A percentile compares a stretch with the other conserved stretches of the same genome.
These are phyloP conservation scores for Starmerella bacillaris DNA, from an alignment of 805 yeast genomes.

Conservation along the genomic window DNA sequence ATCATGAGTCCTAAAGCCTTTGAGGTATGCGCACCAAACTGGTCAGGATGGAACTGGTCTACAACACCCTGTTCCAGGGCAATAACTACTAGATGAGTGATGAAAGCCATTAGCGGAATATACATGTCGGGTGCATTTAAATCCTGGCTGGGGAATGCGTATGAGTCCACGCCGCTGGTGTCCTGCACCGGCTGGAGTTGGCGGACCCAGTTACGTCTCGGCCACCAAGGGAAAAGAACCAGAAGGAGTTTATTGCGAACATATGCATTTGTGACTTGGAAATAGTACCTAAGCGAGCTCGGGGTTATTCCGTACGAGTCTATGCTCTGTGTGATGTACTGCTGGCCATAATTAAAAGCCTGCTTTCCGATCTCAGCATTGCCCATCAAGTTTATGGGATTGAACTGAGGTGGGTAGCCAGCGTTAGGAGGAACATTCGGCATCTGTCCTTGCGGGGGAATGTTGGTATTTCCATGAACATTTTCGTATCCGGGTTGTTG, in stretches of 20 bases:
- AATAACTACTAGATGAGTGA: conserved; percentile 70
- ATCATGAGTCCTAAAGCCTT: conserved; percentile 69
- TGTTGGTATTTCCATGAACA: conserved; percentile 15
- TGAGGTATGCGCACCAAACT: conserved; percentile 72
- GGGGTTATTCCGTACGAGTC: conserved; percentile 31
- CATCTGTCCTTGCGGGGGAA: conserved; percentile 18
- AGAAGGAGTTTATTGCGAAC: conserved; percentile 56
- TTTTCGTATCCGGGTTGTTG: conserved; percentile 15
- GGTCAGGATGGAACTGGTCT: conserved; percentile 84
- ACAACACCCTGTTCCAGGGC: conserved; percentile 70
- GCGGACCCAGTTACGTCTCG: conserved; percentile 78
- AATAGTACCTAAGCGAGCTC: conserved; percentile 59
- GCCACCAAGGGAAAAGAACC: conserved; percentile 80
- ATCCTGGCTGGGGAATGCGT: conserved; percentile 68
- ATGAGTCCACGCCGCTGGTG: conserved; percentile 25
- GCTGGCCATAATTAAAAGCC: conserved; percentile 67
- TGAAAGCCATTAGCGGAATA: conserved; percentile 83
- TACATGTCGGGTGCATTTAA: conserved; percentile 91
- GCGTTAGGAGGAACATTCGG: conserved; percentile 9
- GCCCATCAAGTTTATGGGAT: conserved; percentile 51
- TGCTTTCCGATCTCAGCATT: conserved; percentile 69
- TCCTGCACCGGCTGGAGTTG: conserved; percentile 24
- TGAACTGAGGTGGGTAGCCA: conserved; percentile 4
- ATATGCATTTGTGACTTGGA: conserved; percentile 78
- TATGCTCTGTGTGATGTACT: conserved; percentile 55